Evolutionary conservation across 2,329 filamentous ascomycete genomes (phyloP).

Genomic region (Colletotrichum godetiae): DNA sequence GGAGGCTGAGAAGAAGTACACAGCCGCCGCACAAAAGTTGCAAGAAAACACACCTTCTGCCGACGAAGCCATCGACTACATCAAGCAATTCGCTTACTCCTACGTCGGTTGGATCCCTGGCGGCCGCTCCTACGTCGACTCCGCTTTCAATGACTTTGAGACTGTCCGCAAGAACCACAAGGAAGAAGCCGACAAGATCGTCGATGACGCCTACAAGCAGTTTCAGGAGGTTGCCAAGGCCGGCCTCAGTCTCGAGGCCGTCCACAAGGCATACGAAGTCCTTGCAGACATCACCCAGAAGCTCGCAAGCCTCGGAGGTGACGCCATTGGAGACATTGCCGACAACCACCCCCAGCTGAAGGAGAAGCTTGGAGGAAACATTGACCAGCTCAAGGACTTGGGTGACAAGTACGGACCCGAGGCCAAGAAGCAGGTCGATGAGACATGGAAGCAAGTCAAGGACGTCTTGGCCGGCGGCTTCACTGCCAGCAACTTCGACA

Average conservation of each 20-base stretch:
- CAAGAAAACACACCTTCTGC: conserved; percentile 72
- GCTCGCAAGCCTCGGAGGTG: conserved; percentile 70
- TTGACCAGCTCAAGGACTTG: conserved; percentile 77
- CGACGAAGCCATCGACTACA: conserved; percentile 73
- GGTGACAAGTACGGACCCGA: conserved; percentile 78
- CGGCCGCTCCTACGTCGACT: conserved; percentile 74
- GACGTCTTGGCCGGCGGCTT: conserved; percentile 73
- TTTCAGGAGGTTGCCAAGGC: conserved; percentile 70
- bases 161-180: conserved; percentile 74
- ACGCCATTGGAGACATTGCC: conserved; percentile 72
- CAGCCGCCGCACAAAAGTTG: conserved; percentile 69
- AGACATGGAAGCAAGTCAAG: conserved; percentile 75
- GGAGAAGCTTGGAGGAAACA: conserved; percentile 75
- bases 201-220: conserved; percentile 75
- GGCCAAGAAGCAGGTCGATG: conserved; percentile 80
- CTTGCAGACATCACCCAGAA: conserved; percentile 71
- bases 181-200: conserved; percentile 76
- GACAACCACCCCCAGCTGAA: conserved; percentile 80
- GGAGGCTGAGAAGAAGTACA: conserved; percentile 70
- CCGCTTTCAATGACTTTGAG: conserved; percentile 77
- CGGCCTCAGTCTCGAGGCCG: conserved; percentile 72
- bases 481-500: conserved; percentile 61
- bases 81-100: conserved; percentile 73
- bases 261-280: conserved; percentile 69
- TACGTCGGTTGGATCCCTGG: conserved; percentile 81